Evolutionary conservation across 2,329 filamentous ascomycete genomes (phyloP).

Genomic region (Pestalotiopsis sp.): DNA sequence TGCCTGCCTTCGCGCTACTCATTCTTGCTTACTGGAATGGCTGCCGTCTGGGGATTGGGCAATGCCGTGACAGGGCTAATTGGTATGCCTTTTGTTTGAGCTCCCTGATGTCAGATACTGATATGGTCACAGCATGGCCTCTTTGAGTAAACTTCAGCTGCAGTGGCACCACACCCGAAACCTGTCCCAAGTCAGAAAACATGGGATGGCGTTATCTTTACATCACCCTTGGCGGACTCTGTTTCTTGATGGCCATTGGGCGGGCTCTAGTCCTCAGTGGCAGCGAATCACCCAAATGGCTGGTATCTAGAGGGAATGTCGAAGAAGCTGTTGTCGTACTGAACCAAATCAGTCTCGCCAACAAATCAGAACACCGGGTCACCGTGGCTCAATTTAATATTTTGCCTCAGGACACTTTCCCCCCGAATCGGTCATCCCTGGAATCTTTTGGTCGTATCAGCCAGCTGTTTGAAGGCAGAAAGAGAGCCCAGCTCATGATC

Average conservation of each 20-base stretch:
- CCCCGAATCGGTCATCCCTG: not conserved
- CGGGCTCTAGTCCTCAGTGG: not conserved
- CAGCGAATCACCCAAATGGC: not conserved
- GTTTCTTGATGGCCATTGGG: not conserved
- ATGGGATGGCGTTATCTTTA: not conserved
- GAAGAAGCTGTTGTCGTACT: not conserved
- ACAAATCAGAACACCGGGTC: not conserved
- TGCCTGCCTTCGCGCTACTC: not conserved
- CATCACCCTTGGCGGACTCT: not conserved
- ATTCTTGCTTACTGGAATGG: not conserved
- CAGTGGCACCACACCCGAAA: not conserved
- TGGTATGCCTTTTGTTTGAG: not conserved
- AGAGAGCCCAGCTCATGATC: not conserved
- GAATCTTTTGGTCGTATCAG: not conserved
- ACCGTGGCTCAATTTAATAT: not conserved
- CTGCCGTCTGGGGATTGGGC: not conserved
- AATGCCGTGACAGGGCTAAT: not conserved
- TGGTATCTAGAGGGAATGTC: not conserved
- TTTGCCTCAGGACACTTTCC: not conserved
- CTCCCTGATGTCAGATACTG: not conserved
- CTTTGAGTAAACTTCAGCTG: not conserved
- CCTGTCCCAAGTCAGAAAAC: not conserved
- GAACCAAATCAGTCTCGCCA: not conserved
- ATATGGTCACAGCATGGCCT: not conserved
- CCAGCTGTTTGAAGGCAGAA: not conserved